Base-by-base conservation (phyloP, 2,329 filamentous ascomycete species). In the Ophiostoma piceae region DNA sequence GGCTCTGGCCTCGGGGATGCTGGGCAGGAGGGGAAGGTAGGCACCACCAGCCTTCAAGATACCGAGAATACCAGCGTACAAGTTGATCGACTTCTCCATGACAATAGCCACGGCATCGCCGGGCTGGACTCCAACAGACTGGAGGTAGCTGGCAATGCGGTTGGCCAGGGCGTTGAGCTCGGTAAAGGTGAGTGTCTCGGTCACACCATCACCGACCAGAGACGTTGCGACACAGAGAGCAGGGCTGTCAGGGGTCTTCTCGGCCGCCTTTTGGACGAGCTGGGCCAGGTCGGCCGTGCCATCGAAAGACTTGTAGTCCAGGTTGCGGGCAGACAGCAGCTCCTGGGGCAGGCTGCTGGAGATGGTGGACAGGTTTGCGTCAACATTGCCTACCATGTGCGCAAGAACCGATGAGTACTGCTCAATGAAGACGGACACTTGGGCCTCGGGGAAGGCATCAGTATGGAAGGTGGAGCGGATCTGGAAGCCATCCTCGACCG, bases 71-170 rank as follows among this genome's bases (percentile, higher is more conserved):
- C 90, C 85, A 74, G 95, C 91, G 47, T 92, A 94, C 0, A 92
- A 92, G 75, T 94, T 90, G 0, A 92, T 88, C 71, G 90, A 94
- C 76, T 96, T 96, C 69, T 92, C 88, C 75, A 96, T 96, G 76
- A 90, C 92, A 9, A 94, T 84, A 0, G 88, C 92, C 29, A 96
- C 82, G 4, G 94, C 86, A 32, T 80, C 81, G 0, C 91, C 89
- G 0, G 85, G 81, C 0, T 77, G 72, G 0, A 87, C 84, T 77
- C 0, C 77, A 74, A 1, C 81, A 76, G 1, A 96, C 80, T 14
- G 94, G 77, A 69, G 11, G 35, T 2, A 5, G 80, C 89, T 83
- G 0, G 92, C 91, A 16, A 96, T 84, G 72, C 83, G 84, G 74
- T 96, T 94, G 0, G 89, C 91, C 73, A 89, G 85, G 0, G 82